Conservation (phyloP, 2,329 filamentous ascomycete genomes). For the Thelonectria rubi region DNA sequence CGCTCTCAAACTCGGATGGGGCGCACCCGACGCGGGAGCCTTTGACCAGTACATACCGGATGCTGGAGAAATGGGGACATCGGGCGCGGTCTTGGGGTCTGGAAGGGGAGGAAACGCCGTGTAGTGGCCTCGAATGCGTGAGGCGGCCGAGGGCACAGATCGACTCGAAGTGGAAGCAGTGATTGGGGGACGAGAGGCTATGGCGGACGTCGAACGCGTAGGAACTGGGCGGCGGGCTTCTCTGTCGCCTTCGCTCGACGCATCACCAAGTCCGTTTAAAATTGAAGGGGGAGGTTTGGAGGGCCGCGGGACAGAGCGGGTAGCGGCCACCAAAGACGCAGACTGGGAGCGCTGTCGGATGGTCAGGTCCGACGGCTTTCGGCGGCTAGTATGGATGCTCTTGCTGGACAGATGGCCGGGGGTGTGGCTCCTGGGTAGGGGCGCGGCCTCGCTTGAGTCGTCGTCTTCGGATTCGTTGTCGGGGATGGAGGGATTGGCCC, state of each 20-base stretch:
- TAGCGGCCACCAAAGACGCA: constrained; percentile 48
- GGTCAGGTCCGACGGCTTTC: constrained; percentile 61
- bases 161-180: constrained; percentile 33
- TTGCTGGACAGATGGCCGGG: constrained; percentile 69
- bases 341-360: constrained; percentile 66
- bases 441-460: constrained; percentile 48
- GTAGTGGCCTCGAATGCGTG: constrained; percentile 52
- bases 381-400: constrained; percentile 59
- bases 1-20: constrained; percentile 69
- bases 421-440: constrained; percentile 66
- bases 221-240: constrained; percentile 52
- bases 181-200: constrained; percentile 49
- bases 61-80: constrained; percentile 70
- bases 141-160: constrained; percentile 32
- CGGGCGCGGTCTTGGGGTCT: constrained; percentile 63
- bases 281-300: constrained; percentile 41
- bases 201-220: constrained; percentile 64
- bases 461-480: constrained; percentile 49
- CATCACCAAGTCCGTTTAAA: constrained; percentile 36
- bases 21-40: constrained; percentile 69
- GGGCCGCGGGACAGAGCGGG: constrained; percentile 41
- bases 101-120: constrained; percentile 65
- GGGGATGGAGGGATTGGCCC: constrained; percentile 48
- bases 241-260: constrained; percentile 41
- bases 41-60: constrained; percentile 79